Evolutionary conservation across 768 basidiomycete genomes (phyloP), one percentile per base, ranked within the genome.

Genomic region (Phanerochaete sordida): DNA sequence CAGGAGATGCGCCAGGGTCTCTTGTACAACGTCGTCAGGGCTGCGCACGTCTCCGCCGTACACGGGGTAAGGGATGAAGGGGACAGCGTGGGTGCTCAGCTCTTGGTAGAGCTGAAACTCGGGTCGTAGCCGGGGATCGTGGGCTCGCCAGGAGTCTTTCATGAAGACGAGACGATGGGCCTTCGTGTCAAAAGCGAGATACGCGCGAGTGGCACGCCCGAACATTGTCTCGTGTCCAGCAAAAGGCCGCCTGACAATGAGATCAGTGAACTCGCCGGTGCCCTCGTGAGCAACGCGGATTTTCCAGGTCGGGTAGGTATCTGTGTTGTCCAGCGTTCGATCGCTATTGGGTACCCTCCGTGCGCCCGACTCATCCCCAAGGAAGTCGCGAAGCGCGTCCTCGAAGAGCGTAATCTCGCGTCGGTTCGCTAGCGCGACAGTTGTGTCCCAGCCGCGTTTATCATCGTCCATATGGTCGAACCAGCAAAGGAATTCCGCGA

Each of bases 161-260:
- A 63, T 15, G 33, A 63, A 60, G 3, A 56, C 51, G 7, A 60
- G 24, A 45, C 50, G 24, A 2, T 31, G 37, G 3, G 15, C 21
- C 9, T 30, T 16, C 24, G 31, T 21, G 30, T 55, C 47, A n/a
- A 21, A 44, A 9, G 62, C 62, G 31, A 56, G 12, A 28, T 48
- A 59, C 26, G 24, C 52, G 13, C 62, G 45, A 3, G 62, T 63
- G n/a, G 43, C 24, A 16, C 62, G 58, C 2, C 62, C 62, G 21
- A 48, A n/a, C 6, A 28, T 12, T 43, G 46, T 1, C 8, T 15
- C 19, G 24, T 30, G 24, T 26, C 3, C 16, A 30, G 43, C 24
- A n/a, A n/a, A n/a, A n/a, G 62, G 52, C 11, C 26, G 26, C 6
- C 30, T 12, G 16, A 58, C 45, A 2, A 58, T 12, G 6, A 28